phyloP scores from a whole-genome alignment of 768 basidiomycete species.

The Kwoniella dejecticola region DNA sequence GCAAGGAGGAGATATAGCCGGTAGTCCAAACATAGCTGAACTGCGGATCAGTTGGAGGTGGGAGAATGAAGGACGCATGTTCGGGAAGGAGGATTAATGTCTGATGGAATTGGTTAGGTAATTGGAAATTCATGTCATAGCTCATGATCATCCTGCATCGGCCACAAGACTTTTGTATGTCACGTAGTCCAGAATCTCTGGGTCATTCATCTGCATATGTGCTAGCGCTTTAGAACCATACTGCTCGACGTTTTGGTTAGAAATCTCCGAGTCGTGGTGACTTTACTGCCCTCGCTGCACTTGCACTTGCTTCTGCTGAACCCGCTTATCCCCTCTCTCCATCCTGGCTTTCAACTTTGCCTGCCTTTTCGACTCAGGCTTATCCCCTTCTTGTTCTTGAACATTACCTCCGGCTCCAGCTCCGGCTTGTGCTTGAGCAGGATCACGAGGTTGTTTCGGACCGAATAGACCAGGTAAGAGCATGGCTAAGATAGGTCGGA shows the following conservation, averaged over 20 bases:
- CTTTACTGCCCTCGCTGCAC: constrained; percentile 11
- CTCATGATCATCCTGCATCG: too few species aligned
- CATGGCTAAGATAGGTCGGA: constrained; percentile 48
- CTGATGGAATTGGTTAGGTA: too few species aligned
- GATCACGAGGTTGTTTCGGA: constrained; percentile 29
- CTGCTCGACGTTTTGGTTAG: neutral
- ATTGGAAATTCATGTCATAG: too few species aligned
- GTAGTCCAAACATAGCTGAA: neutral
- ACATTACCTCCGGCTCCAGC: constrained; percentile 7
- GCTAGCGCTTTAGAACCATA: neutral
- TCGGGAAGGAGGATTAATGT: too few species aligned
- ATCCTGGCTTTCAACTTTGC: constrained; percentile 50
- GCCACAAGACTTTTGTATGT: too few species aligned
- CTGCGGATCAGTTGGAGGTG: too few species aligned
- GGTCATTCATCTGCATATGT: neutral
- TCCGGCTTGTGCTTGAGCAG: constrained; percentile 5
- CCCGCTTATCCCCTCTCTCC: constrained; percentile 54
- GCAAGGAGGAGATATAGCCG: neutral
- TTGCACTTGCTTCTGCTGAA: constrained; percentile 50
- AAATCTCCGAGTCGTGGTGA: too few species aligned
- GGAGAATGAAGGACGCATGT: too few species aligned
- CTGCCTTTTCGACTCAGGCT: constrained; percentile 43
- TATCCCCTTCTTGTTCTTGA: constrained; percentile 14
- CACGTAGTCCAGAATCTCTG: neutral
- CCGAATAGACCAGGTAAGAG: constrained; percentile 47